Conservation (phyloP, 164 flowering plant species). For the Tetracentron sinense region DNA sequence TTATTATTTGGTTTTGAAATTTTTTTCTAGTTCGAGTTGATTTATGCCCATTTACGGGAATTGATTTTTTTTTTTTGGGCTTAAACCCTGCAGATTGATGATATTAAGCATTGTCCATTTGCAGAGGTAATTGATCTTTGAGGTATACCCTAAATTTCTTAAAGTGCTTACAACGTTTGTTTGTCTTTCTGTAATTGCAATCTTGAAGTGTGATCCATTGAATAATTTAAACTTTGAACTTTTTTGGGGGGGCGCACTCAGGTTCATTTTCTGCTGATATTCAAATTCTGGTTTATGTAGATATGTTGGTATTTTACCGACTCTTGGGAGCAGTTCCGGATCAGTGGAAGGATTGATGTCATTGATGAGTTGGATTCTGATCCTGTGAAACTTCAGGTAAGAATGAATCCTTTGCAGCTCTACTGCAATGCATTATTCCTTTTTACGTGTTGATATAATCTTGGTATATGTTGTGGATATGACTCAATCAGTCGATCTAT, state of each 20-base stretch:
- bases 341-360: constrained; percentile 63
- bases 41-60: no score
- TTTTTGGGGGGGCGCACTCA: no score
- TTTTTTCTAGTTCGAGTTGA: not conserved
- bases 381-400: constrained; percentile 63
- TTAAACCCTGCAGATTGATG: constrained; percentile 60
- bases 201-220: no score
- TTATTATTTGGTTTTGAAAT: not conserved
- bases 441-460: no score
- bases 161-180: no score
- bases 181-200: no score
- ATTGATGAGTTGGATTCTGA: constrained; percentile 65
- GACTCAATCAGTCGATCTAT: no score
- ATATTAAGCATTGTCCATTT: constrained; percentile 61
- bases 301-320: constrained; percentile 96
- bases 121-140: constrained; percentile 62
- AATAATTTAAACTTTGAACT: no score
- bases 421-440: no score
- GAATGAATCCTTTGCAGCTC: not conserved
- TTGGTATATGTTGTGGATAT: no score
- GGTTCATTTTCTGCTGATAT: not conserved
- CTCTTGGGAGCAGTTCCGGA: constrained; percentile 95
- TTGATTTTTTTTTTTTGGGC: not conserved
- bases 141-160: constrained; percentile 12
- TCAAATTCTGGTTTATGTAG: constrained; percentile 30